Evolutionary conservation across 192 early-diverging fungal species (phyloP), one percentile per base, ranked within the genome.

Genomic region (Neocallimastix lanati): DNA sequence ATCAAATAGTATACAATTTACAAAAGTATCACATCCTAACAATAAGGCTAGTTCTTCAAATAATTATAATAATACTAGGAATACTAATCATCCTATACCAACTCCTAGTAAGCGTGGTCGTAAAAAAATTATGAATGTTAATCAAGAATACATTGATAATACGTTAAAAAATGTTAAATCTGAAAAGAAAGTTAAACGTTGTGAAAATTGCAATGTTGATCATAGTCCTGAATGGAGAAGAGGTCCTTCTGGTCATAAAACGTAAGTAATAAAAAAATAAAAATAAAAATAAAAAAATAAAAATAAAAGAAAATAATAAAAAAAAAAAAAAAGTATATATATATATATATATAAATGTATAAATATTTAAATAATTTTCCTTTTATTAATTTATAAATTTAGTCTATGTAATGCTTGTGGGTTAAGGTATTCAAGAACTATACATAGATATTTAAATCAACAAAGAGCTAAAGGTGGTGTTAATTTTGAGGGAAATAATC

Each of bases 141-240:
- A 67, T 67, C 50, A 67, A 67, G 50, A 67, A 27, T 67, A 67
- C n/a, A 67, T 67, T n/a, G 50, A 67, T 67, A 67, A 67, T 67
- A 67, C 50, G 0, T 67, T 67, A n/a, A 67, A 67, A 9, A 67
- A 67, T n/a, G 7, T 67, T 9, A 67, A 67, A 67, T 5, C 50
- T 25, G 50, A 67, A 9, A 67, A 67, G 18, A 67, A 67, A 67
- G 25, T 67, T 67, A 67, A 67, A 67, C 50, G 50, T n/a, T 88
- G 87, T 78, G 82, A 83, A 78, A 86, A 85, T 80, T 88, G 87
- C 40, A 82, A 83, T 27, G 87, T 86, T n/a, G 86, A 87, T 76
- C 83, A 82, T 25, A 88, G 87, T 77, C 87, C 87, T 77, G 87
- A 88, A 77, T 88, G 87, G 87, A 82, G 87, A 37, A 85, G 85